phyloP scores from a whole-genome alignment of 352 stramenopile genomes.

The Globisporangium abappressorium region DNA sequence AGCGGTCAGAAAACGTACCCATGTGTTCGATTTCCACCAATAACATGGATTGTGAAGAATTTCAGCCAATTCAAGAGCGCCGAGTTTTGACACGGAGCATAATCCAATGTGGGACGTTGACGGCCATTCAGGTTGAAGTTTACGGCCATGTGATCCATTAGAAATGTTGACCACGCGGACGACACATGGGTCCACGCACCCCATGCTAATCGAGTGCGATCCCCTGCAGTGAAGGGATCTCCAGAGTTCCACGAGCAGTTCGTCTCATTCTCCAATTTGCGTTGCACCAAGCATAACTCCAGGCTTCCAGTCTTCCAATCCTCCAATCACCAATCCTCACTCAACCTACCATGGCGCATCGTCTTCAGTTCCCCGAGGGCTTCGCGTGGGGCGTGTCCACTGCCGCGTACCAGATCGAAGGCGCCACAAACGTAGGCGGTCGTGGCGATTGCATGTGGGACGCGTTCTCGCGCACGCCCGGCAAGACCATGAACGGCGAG shows the following conservation, averaged over 20 bases:
- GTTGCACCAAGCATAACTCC: not conserved
- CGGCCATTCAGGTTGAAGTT: not conserved
- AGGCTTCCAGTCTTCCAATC: not conserved
- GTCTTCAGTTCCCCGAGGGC: slow-evolving; percentile 11
- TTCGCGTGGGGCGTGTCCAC: too few relatives aligned
- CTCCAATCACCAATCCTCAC: not conserved
- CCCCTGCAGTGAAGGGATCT: not conserved
- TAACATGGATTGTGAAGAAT: not conserved
- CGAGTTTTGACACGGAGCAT: not conserved
- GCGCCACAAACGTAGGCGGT: too few relatives aligned
- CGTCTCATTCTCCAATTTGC: slow-evolving; percentile 18
- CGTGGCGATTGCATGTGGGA: too few relatives aligned
- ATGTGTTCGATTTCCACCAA: slow-evolving; percentile 1
- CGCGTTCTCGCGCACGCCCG: too few relatives aligned
- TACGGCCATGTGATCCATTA: not conserved
- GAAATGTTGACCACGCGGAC: not conserved
- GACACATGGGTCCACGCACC: not conserved
- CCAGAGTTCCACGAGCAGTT: not conserved
- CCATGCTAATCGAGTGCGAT: not conserved
- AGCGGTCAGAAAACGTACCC: not conserved
- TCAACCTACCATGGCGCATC: slow-evolving; percentile 19
- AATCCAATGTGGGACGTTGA: not conserved
- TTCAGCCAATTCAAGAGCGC: not conserved
- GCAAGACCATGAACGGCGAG: too few relatives aligned
- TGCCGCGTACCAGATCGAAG: too few relatives aligned